A percentile compares a stretch with the other conserved stretches of the same genome.
Evolutionary conservation across 768 basidiomycete genomes (phyloP).

Genomic region (Gymnopilus dilepis): DNA sequence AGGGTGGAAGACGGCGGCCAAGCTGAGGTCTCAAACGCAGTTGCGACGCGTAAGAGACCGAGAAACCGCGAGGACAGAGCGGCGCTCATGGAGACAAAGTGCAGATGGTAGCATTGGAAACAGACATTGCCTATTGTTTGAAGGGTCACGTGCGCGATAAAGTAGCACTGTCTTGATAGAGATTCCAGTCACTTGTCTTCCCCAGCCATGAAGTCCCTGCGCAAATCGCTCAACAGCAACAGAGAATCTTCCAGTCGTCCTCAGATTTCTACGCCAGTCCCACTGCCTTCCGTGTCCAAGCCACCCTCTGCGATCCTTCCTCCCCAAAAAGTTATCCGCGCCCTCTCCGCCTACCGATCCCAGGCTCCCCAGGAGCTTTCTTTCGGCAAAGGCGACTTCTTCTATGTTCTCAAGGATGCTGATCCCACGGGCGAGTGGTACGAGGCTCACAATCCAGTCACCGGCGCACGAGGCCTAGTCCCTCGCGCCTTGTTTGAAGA

Average conservation of each 20-base stretch:
- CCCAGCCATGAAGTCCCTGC: slow-evolving; percentile 74
- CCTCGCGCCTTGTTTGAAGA: slow-evolving; percentile 90
- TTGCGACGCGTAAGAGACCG: neutral
- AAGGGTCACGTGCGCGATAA: slow-evolving; percentile 21
- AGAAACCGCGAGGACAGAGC: neutral
- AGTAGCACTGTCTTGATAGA: slow-evolving; percentile 3
- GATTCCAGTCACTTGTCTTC: slow-evolving; percentile 7
- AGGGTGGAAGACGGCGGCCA: no score
- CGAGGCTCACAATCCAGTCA: slow-evolving; percentile 93
- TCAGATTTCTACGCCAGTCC: slow-evolving; percentile 73
- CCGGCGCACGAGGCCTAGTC: slow-evolving; percentile 90
- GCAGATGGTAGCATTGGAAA: slow-evolving; percentile 9
- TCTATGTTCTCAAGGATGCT: slow-evolving; percentile 87
- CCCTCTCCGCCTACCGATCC: slow-evolving; percentile 68
- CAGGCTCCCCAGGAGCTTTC: slow-evolving; percentile 84
- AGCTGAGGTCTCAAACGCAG: no score
- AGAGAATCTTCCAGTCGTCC: slow-evolving; percentile 61
- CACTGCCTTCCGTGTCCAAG: slow-evolving; percentile 70
- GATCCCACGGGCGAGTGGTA: slow-evolving; percentile 72
- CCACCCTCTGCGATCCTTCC: slow-evolving; percentile 75
- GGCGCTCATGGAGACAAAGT: neutral
- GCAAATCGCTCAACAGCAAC: slow-evolving; percentile 77
- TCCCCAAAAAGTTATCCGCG: slow-evolving; percentile 95
- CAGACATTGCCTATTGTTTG: slow-evolving; percentile 17
- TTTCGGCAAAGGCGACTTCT: slow-evolving; percentile 95